phyloP scores from a whole-genome alignment of 1,139 yeast species.

The Hyphopichia pseudoburtonii region DNA sequence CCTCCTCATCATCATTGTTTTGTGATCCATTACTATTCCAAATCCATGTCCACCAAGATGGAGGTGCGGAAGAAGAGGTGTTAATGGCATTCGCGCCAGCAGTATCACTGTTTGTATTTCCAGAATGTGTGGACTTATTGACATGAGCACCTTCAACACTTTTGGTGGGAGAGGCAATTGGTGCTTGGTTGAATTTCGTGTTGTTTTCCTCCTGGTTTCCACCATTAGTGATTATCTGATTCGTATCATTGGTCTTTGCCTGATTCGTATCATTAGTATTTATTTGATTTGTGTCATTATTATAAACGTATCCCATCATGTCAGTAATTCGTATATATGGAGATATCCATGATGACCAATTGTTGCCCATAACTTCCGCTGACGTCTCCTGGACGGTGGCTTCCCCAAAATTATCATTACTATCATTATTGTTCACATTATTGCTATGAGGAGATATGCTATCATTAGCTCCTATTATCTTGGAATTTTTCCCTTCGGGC shows the following conservation, averaged over 20 bases:
- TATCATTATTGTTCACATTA: no score
- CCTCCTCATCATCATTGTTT: slow-evolving; percentile 15
- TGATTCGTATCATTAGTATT: no score
- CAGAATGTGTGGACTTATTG: no score
- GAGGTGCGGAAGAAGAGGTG: no score
- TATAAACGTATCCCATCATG: neutral
- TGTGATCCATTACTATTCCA: slow-evolving; percentile 10
- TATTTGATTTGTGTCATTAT: no score
- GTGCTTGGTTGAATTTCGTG: no score
- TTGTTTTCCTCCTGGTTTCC: neutral
- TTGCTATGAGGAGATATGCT: neutral
- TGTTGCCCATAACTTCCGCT: neutral
- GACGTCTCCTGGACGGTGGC: slow-evolving; percentile 1
- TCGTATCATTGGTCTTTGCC: neutral
- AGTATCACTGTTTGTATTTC: no score
- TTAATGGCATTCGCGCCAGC: no score
- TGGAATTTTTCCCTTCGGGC: no score
- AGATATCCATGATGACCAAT: slow-evolving; percentile 1
- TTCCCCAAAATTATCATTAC: slow-evolving; percentile 3
- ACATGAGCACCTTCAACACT: no score
- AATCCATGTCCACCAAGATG: slow-evolving; percentile 18
- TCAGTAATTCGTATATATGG: neutral
- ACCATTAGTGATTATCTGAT: slow-evolving; percentile 4
- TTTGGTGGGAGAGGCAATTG: no score
- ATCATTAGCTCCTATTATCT: neutral